Conservation (phyloP, 2,329 filamentous ascomycete genomes). For the Apiospora hydei region DNA sequence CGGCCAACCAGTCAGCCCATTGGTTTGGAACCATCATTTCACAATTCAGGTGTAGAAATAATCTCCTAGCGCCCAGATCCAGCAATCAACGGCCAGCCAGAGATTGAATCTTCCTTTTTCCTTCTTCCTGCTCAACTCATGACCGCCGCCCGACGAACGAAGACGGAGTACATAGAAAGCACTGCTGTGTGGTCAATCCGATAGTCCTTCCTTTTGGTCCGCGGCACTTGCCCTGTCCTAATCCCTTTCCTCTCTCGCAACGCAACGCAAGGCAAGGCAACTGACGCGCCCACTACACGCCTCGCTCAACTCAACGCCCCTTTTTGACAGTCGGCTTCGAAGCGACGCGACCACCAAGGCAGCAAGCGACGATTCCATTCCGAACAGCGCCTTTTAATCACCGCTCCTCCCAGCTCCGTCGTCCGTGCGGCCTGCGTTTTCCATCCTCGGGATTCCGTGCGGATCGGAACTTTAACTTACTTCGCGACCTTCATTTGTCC, state of each 20-base stretch:
- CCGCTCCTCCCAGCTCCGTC: constrained; percentile 1
- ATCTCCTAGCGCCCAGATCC: constrained; percentile 22
- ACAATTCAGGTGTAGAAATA: constrained; percentile 18
- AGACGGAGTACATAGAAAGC: constrained; percentile 11
- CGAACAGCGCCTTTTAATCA: constrained; percentile 11
- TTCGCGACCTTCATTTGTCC: constrained; percentile 18
- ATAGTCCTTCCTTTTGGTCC: constrained; percentile 16
- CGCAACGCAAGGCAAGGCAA: neutral
- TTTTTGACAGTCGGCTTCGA: constrained; percentile 2
- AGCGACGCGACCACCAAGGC: constrained; percentile 8
- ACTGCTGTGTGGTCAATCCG: constrained; percentile 15
- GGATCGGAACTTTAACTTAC: constrained; percentile 15
- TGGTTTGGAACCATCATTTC: constrained; percentile 13
- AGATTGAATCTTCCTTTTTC: constrained; percentile 15
- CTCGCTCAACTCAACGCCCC: neutral
- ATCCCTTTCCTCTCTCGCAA: constrained; percentile 1
- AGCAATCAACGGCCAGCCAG: constrained; percentile 21
- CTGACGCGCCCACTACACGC: constrained; percentile 15
- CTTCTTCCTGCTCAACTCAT: neutral
- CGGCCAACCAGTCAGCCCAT: constrained; percentile 21
- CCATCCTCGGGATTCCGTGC: constrained; percentile 18
- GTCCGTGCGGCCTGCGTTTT: constrained; percentile 16
- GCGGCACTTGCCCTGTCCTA: constrained; percentile 10
- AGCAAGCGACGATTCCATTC: neutral
- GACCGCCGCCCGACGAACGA: constrained; percentile 16